Evolutionary conservation across 768 basidiomycete species (phyloP).

Genomic region (Auricularia cornea): DNA sequence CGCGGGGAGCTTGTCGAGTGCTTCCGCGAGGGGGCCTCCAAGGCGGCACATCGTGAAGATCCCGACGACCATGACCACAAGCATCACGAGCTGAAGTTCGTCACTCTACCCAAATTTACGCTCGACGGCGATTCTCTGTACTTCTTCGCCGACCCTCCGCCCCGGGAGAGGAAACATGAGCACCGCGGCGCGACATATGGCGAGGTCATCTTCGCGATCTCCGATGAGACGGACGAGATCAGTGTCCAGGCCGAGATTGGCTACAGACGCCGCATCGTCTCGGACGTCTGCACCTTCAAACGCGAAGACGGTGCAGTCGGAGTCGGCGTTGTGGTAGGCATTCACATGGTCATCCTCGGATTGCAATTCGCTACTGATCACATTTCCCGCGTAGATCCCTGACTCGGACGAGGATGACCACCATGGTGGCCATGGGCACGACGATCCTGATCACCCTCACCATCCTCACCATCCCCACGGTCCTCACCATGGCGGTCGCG

Average conservation of each 20-base stretch:
- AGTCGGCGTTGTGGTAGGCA: background rate
- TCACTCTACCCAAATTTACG: background rate
- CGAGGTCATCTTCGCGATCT: background rate
- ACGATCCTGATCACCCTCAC: background rate
- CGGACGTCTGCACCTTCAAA: background rate
- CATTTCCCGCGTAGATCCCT: background rate
- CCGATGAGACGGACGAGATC: background rate
- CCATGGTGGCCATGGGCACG: background rate
- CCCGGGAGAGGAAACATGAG: background rate
- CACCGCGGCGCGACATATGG: background rate
- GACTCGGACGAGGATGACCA: background rate
- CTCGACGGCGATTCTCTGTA: background rate
- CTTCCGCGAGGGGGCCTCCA: background rate
- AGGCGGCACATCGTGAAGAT: background rate
- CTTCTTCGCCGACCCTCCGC: background rate
- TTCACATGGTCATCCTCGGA: background rate
- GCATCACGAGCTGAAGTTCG: background rate
- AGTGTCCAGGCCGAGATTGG: background rate
- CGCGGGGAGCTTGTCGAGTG: background rate
- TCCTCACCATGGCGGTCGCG: background rate
- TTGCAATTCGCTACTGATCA: background rate
- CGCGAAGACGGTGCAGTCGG: background rate
- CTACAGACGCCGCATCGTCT: background rate
- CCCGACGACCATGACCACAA: background rate
- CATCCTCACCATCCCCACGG: background rate